Evolutionary conservation across 768 basidiomycete genomes (phyloP).

Genomic region (Leccinum boreale): DNA sequence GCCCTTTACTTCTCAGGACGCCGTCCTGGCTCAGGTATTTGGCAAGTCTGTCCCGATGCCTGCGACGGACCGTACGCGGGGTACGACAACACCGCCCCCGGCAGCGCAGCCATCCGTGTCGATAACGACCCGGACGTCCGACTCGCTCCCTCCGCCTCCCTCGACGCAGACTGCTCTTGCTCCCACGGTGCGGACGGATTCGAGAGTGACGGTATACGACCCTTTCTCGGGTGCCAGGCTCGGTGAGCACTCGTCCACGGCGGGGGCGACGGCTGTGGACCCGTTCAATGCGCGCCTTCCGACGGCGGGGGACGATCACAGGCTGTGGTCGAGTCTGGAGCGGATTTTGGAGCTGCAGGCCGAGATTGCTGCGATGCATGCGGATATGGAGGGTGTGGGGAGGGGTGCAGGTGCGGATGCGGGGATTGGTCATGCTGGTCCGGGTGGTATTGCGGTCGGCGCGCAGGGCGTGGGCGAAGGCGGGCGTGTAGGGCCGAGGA

Average conservation of each 20-base stretch:
- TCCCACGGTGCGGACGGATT: conserved; percentile 1
- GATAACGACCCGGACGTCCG: conserved; percentile 7
- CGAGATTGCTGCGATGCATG: conserved; percentile 68
- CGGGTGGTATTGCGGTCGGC: neutral
- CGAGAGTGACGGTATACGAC: conserved; percentile 27
- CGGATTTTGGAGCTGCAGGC: conserved; percentile 70
- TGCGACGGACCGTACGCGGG: neutral
- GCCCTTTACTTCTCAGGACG: conserved; percentile 60
- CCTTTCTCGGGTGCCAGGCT: conserved; percentile 32
- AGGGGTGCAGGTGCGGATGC: neutral
- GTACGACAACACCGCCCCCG: neutral
- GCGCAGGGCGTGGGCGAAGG: conserved; percentile 10
- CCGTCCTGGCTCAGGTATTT: conserved; percentile 46
- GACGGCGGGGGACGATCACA: conserved; percentile 40
- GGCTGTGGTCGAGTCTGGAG: conserved; percentile 65
- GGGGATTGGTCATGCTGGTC: conserved; percentile 8
- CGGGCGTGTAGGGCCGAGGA: conserved; percentile 13
- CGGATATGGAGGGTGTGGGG: conserved; percentile 66
- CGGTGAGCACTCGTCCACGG: conserved; percentile 14
- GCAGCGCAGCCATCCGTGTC: conserved; percentile 13
- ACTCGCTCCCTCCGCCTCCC: conserved; percentile 10
- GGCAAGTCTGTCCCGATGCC: conserved; percentile 7
- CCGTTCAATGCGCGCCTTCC: conserved; percentile 4
- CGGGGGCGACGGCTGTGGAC: conserved; percentile 9
- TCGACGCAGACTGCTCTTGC: conserved; percentile 4